Percentiles rank a stretch among this genome's conserved stretches.
These are phyloP conservation scores for Helicostylum pulchrum DNA, from an alignment of 192 early-diverging fungal genomes.

Conservation along the genomic window DNA sequence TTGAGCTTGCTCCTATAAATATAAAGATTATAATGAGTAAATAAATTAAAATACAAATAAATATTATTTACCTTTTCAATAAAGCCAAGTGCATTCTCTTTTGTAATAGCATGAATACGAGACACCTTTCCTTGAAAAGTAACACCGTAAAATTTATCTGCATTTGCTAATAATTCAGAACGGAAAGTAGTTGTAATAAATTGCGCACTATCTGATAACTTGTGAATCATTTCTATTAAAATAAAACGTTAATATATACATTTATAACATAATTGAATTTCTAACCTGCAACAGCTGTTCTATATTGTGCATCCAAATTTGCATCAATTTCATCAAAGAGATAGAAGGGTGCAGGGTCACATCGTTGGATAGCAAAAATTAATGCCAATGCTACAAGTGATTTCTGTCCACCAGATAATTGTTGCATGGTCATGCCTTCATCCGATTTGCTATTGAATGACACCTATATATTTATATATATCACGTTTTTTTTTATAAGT, in stretches of 20 bases:
- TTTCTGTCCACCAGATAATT: slow-evolving; percentile 97
- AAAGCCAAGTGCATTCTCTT: slow-evolving; percentile 68
- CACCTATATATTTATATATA: too few relatives aligned
- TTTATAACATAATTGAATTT: slow-evolving; percentile 51
- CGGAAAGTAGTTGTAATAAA: slow-evolving; percentile 99
- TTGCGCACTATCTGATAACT: slow-evolving; percentile 80
- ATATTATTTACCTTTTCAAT: slow-evolving; percentile 48
- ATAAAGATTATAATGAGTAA: neutral
- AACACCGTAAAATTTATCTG: slow-evolving; percentile 97
- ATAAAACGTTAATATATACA: neutral
- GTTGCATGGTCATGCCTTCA: slow-evolving; percentile 88
- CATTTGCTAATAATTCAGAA: slow-evolving; percentile 87
- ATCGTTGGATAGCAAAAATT: slow-evolving; percentile 98
- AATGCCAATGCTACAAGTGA: slow-evolving; percentile 94
- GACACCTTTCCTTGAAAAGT: slow-evolving; percentile 96
- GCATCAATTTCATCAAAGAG: slow-evolving; percentile 99
- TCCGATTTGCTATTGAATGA: slow-evolving; percentile 91
- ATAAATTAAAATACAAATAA: neutral
- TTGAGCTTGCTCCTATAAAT: slow-evolving; percentile 21
- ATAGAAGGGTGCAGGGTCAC: slow-evolving; percentile 98
- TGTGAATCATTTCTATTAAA: slow-evolving; percentile 77
- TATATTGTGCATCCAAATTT: slow-evolving; percentile 92
- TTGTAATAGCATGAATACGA: slow-evolving; percentile 70
- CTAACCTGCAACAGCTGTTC: slow-evolving; percentile 85
- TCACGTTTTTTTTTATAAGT: neutral